Evolutionary conservation across 805 yeast species (phyloP).

Genomic region (Nakazawaea ishiwadae): DNA sequence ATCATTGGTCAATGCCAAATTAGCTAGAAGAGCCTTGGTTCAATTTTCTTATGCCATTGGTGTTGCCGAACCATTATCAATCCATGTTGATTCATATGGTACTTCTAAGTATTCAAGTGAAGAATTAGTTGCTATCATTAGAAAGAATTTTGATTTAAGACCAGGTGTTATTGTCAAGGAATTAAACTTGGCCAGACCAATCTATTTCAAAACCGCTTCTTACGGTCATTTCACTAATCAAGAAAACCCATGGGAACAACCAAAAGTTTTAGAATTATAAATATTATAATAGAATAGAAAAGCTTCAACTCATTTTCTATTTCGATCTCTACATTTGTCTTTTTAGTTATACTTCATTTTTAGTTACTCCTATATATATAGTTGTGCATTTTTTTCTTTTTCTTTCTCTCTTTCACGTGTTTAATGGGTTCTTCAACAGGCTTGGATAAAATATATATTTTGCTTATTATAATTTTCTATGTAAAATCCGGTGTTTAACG

Average conservation of each 20-base stretch:
- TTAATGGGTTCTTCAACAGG: constrained; percentile 21
- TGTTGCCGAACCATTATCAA: constrained; percentile 98
- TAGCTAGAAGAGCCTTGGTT: constrained; percentile 95
- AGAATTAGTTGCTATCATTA: constrained; percentile 87
- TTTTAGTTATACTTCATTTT: constrained; percentile 8
- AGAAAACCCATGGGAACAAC: constrained; percentile 97
- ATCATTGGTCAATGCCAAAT: constrained; percentile 90
- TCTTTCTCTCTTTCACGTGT: no score
- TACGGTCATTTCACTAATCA: constrained; percentile 99
- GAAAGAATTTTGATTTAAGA: constrained; percentile 95
- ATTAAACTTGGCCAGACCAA: constrained; percentile 97
- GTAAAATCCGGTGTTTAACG: no score
- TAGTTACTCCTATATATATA: constrained; percentile 6
- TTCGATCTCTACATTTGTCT: background rate
- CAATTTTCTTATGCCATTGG: constrained; percentile 99
- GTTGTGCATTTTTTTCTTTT: background rate
- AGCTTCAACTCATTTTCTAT: constrained; percentile 11
- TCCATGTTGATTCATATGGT: constrained; percentile 97
- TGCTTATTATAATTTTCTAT: no score
- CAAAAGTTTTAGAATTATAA: constrained; percentile 70
- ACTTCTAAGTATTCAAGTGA: constrained; percentile 87
- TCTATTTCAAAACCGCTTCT: constrained; percentile 97
- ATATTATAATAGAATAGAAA: background rate
- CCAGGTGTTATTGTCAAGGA: constrained; percentile 98
- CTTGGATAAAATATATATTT: constrained; percentile 1